Base-by-base conservation (phyloP, 495 filamentous ascomycete genomes). In the Pyrenula aspistea region DNA sequence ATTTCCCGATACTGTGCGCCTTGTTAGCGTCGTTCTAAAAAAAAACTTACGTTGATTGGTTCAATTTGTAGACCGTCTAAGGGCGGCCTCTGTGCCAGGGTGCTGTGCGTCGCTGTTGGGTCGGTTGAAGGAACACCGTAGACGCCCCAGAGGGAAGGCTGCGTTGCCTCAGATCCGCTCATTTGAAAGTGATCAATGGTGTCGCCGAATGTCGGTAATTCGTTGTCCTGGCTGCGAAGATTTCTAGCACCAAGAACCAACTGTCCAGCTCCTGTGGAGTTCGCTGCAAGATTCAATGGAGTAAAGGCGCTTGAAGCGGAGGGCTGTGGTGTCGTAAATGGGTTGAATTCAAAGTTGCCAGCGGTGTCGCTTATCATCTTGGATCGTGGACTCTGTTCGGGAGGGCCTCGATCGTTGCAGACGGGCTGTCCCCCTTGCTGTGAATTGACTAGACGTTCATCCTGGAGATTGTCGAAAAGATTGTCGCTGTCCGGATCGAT, bases 21-120 rank as follows among this genome's bases (percentile, higher is more conserved):
- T 53, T 12, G 55, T 57, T 57, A 57, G 55, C 50, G 51, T 57
- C 0, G 55, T 22, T 55, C 50, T 57, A 57, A 57, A 57, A 57
- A 56, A 57, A 57, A 57, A 57, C 47, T 57, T 23, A 57, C 55
- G 24, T 53, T 23, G 51, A 57, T 57, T 57, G 55, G 55, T 57
- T 48, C 42, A 48, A 48, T 48, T 19, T 19, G 42, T 48, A 19
- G 42, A 48, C 11, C 42, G 42, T 11, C 42, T 48, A 48, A 48
- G 42, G 19, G 19, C 42, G 42, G 11, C 42, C 42, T 48, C 42
- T 48, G 42, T 19, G 42, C 42, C 42, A 48, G 11, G 42, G 11
- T 48, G 42, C 19, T 48, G 19, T 11, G 42, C 42, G 42, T 48
- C n/a, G n/a, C n/a, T 48, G 42, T 19, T 19, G 19, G 42, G 19